Evolutionary conservation across 2,329 filamentous ascomycete species (phyloP), one percentile per base, ranked within the genome.

Genomic region (Periconia sp.): DNA sequence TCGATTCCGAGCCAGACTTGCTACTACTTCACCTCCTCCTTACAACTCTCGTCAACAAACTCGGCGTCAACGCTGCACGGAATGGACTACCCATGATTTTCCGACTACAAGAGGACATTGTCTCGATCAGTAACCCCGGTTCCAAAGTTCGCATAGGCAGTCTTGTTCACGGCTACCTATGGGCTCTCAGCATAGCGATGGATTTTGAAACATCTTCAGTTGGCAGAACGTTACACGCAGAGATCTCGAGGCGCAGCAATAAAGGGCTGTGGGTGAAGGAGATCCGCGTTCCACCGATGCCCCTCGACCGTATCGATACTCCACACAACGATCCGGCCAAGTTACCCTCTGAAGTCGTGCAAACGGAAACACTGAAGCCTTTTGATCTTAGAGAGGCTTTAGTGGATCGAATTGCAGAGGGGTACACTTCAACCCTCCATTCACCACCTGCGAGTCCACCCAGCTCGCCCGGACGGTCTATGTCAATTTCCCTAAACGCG

Each of bases 31-130:
- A 96, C 66, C 79, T 91, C 3, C 80, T 97, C 11, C 81, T 96
- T 37, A 79, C 85, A 11, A 90, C 84, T 51, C 79, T 96, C n/a
- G 83, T 91, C 9, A 81, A 85, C 53, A 86, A 85, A 52, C 81
- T 97, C 1, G 92, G 93, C 3, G 85, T 96, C 47, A 96, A 97
- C 69, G 89, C 91, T 15, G 83, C 83, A 6, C 84, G 88, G 53
- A 88, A 84, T 63, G 91, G 92, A 0, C 74, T 97, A 37, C 91
- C 92, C 1, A 96, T 97, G 92, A 82, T 96, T 11, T 86, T 95
- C 71, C 85, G 89, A 44, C 81, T 97, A 1, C 92, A 97, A 71
- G 91, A 96, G 65, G 91, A 94, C 58, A 89, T 94, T 31, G 81
- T 85, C 51, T 82, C 84, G 8, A 79, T 86, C 2, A 85, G 87